Evolutionary conservation across 805 yeast species (phyloP), one percentile per base, ranked within the genome.

Genomic region (Lachancea nothofagi): DNA sequence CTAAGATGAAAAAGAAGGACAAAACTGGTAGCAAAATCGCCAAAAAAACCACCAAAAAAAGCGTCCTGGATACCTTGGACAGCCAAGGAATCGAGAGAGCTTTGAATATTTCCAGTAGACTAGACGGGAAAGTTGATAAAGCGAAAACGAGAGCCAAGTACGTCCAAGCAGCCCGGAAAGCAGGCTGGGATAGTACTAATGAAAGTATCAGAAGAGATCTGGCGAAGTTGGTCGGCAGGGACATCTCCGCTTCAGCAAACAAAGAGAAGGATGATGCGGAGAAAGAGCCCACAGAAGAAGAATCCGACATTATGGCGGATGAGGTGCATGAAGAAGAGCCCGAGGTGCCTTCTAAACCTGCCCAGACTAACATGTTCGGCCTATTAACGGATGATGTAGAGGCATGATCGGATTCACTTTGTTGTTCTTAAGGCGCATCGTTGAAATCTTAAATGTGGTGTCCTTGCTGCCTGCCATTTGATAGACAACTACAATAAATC

Each of bases 181-280:
- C 84, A 0, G 80, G 77, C 12, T 83, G 90, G 93, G 88, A 81
- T 36, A 64, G 69, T 31, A 79, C 80, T 40, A 83, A 81, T 54
- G 66, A 72, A 42, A 57, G 60, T 22, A 71, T 78, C 8, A 69
- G 56, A 41, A 58, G 60, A 38, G 60, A 58, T 30, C 35, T 50
- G 29, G 34, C 47, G 23, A 30, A 38, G 17, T 38, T 43, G 32
- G 31, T 33, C 13, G 40, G 36, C 30, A 7, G 13, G 13, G 21
- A 33, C 4, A 21, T 9, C 8, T 3, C 21, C 14, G 24, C 10
- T 5, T 25, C 32, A 13, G 38, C 24, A 20, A 35, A 30, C 25
- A 30, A 50, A 38, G 53, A 42, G 2, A 55, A 46, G 14, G 55
- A 53, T 6, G 47, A 44, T 8, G 44, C 44, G 18, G 49, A 38